Evolutionary conservation across 106 monocot genomes (phyloP).

Genomic region (Acorus calamus): DNA sequence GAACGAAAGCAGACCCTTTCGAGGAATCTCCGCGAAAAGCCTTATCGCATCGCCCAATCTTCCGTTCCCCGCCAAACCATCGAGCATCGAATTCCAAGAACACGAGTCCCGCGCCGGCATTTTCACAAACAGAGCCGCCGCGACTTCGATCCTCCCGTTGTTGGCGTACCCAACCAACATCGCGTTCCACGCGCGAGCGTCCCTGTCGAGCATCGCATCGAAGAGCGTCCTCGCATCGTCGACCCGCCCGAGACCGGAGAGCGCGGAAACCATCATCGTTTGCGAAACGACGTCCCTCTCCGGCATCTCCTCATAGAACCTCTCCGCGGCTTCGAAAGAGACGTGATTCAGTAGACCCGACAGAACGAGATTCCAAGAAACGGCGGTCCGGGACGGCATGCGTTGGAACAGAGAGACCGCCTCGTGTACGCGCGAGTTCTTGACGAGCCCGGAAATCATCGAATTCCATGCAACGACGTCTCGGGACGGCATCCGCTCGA

Average conservation of each 20-base stretch:
- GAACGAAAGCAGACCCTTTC: neutral
- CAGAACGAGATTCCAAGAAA: neutral
- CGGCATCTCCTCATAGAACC: neutral
- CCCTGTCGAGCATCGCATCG: too few species aligned
- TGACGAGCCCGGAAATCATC: neutral
- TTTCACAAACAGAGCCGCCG: neutral
- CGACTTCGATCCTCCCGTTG: neutral
- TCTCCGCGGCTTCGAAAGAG: neutral
- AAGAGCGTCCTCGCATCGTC: too few species aligned
- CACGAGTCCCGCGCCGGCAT: neutral
- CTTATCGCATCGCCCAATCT: neutral
- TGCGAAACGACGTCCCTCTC: neutral
- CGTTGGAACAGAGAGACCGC: neutral
- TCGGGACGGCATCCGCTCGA: neutral
- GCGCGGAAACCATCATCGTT: neutral
- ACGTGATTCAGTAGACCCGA: neutral
- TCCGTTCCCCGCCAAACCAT: neutral
- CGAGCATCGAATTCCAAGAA: neutral
- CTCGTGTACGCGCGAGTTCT: neutral
- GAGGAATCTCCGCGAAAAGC: neutral
- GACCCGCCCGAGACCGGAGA: neutral
- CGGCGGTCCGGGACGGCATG: neutral
- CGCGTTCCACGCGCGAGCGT: too few species aligned
- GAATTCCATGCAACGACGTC: neutral
- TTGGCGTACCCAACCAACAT: too few species aligned